phyloP scores from a whole-genome alignment of 1,139 yeast genomes.

The Debaryomyces singareniensis region DNA sequence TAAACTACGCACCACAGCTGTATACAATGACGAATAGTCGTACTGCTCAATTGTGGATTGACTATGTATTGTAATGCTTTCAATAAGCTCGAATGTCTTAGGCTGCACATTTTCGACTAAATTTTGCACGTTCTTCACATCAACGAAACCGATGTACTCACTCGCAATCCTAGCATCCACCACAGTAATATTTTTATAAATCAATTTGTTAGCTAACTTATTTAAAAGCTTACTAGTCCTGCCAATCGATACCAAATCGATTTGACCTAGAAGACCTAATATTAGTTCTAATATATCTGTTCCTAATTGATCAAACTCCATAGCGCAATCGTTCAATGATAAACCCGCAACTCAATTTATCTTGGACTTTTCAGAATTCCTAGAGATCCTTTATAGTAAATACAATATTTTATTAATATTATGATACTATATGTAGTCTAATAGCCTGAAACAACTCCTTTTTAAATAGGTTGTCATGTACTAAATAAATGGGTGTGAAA shows the following conservation, averaged over 20 bases:
- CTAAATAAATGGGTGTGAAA: neutral
- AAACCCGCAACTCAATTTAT: too few species aligned
- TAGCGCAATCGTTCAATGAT: too few species aligned
- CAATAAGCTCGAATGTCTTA: slow-evolving; percentile 11
- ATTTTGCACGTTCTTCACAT: slow-evolving; percentile 7
- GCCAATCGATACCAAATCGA: slow-evolving; percentile 11
- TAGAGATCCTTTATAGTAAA: too few species aligned
- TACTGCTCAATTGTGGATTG: slow-evolving; percentile 13
- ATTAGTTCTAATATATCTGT: slow-evolving; percentile 3
- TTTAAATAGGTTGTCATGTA: neutral
- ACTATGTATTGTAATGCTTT: slow-evolving; percentile 13
- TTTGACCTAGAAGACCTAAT: slow-evolving; percentile 9
- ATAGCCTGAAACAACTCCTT: neutral
- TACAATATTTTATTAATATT: too few species aligned
- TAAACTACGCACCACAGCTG: slow-evolving; percentile 12
- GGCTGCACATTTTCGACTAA: slow-evolving; percentile 10
- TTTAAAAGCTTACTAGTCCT: slow-evolving; percentile 10
- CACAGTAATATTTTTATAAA: slow-evolving; percentile 15
- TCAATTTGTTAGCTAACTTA: slow-evolving; percentile 8
- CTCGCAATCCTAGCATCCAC: slow-evolving; percentile 7
- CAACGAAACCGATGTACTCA: slow-evolving; percentile 6
- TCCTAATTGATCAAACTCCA: too few species aligned
- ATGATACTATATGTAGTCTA: too few species aligned
- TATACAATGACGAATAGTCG: slow-evolving; percentile 15
- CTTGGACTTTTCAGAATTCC: too few species aligned